Base-by-base conservation (phyloP, 768 basidiomycete species). In the Udeniomyces megalosporus region DNA sequence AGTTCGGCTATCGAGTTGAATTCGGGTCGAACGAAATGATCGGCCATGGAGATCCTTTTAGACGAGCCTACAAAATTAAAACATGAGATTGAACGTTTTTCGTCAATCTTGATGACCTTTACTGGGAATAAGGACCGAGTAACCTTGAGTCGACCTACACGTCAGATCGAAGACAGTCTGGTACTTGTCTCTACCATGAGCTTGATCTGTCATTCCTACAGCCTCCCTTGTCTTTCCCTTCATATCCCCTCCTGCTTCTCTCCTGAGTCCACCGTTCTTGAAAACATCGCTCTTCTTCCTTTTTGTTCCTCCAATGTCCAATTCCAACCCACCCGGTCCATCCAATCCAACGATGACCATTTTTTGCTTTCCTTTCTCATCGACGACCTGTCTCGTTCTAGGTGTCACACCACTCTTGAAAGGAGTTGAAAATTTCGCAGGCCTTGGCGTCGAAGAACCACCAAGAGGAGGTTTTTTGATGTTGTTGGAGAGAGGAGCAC, bases 21-120 rank as follows among this genome's bases (percentile, higher is more conserved):
- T 34, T 65, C 57, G 2, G 63, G 63, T 26, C 63, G 50, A 31
- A 65, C 20, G 53, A 24, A 65, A 22, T 51, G n/a, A 11, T 48
- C 14, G 5, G 55, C 55, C 55, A 57, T 57, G 42, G 55, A 57
- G 35, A 42, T 10, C 26, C 53, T 34, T 35, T 32, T 32, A 31
- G 12, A 34, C 4, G 14, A 12, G 29, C n/a, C 14, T 5, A 20
- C 3, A 28, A 7, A 11, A 12, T 12, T 50, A 28, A 53, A 31
- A 32, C 15, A 53, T 17, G 17, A 53, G 12, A 28, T 53, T 11
- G 6, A 17, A 10, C 10, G 29, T 31, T 17, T 20, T 10, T 32
- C 12, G 8, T 34, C 29, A 32, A 4, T n/a, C n/a, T n/a, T n/a
- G n/a, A n/a, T n/a, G n/a, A n/a, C n/a, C n/a, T n/a, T n/a, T n/a